These are phyloP conservation scores for Xylaria sp. DNA, from an alignment of 2,329 filamentous ascomycete species.

Conservation along the genomic window DNA sequence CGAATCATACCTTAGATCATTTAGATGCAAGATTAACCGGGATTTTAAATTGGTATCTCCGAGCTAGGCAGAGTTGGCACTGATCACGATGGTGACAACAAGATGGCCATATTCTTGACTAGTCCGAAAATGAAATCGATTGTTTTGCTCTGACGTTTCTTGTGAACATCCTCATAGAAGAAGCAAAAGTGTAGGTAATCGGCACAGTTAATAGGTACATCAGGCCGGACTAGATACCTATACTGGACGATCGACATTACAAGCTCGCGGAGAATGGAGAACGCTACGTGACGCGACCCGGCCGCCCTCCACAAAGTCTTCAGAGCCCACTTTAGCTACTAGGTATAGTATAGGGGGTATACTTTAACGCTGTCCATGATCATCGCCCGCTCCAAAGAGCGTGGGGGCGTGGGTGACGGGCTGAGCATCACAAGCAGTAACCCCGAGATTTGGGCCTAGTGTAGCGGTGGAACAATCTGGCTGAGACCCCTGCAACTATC, in stretches of 20 bases:
- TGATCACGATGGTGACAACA: background rate
- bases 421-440: slow-evolving; percentile 32
- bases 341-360: background rate
- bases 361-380: slow-evolving; percentile 6
- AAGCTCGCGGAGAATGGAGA: slow-evolving; percentile 5
- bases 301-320: background rate
- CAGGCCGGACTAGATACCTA: background rate
- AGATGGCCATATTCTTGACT: background rate
- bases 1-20: background rate
- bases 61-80: background rate
- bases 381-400: slow-evolving; percentile 14
- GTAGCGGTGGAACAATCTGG: slow-evolving; percentile 22
- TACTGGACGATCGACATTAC: slow-evolving; percentile 20
- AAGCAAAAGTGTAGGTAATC: background rate
- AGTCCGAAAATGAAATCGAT: background rate
- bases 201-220: background rate
- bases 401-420: slow-evolving; percentile 35
- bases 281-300: background rate
- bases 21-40: background rate
- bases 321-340: slow-evolving; percentile 4
- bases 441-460: slow-evolving; percentile 14
- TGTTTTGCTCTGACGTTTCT: background rate
- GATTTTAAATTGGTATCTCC: background rate
- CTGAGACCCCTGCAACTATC: slow-evolving; percentile 32
- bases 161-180: slow-evolving; percentile 14